phyloP scores from a whole-genome alignment of 2,329 filamentous ascomycete species.

The Colletotrichum aenigma region DNA sequence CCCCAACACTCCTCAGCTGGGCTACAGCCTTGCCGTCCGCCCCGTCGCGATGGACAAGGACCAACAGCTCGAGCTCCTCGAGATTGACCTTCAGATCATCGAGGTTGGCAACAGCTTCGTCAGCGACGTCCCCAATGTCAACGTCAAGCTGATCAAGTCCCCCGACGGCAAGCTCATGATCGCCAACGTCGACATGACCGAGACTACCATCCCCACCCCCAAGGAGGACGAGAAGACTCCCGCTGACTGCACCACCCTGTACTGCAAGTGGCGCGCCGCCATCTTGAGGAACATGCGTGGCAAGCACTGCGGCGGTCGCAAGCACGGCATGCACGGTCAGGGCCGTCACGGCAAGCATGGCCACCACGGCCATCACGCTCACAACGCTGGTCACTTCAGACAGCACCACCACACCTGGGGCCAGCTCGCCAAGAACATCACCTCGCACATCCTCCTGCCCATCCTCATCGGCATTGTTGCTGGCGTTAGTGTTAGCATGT shows the following conservation, averaged over 20 bases:
- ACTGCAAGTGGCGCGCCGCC: constrained; percentile 61
- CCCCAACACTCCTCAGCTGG: constrained; percentile 41
- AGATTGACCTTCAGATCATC: constrained; percentile 62
- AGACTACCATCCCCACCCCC: constrained; percentile 21
- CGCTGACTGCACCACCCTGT: constrained; percentile 42
- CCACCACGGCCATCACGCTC: constrained; percentile 29
- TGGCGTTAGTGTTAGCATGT: constrained; percentile 70
- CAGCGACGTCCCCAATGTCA: constrained; percentile 57
- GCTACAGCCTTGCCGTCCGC: constrained; percentile 51
- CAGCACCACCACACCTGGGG: constrained; percentile 42
- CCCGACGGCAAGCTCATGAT: constrained; percentile 60
- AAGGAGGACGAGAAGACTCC: constrained; percentile 26
- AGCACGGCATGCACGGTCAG: constrained; percentile 23
- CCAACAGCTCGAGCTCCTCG: constrained; percentile 55
- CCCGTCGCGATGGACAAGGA: constrained; percentile 52
- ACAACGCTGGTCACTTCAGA: constrained; percentile 30
- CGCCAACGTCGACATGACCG: constrained; percentile 45
- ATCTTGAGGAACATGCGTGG: constrained; percentile 37
- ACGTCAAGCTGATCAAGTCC: constrained; percentile 66
- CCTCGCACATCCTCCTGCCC: constrained; percentile 69
- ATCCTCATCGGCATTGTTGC: constrained; percentile 71
- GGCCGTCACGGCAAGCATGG: constrained; percentile 23
- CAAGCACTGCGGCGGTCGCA: constrained; percentile 43
- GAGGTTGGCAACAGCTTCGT: constrained; percentile 63
- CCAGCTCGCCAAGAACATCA: constrained; percentile 57